Evolutionary conservation across 2,329 filamentous ascomycete genomes (phyloP).

Genomic region (Aspergillus tamarii): DNA sequence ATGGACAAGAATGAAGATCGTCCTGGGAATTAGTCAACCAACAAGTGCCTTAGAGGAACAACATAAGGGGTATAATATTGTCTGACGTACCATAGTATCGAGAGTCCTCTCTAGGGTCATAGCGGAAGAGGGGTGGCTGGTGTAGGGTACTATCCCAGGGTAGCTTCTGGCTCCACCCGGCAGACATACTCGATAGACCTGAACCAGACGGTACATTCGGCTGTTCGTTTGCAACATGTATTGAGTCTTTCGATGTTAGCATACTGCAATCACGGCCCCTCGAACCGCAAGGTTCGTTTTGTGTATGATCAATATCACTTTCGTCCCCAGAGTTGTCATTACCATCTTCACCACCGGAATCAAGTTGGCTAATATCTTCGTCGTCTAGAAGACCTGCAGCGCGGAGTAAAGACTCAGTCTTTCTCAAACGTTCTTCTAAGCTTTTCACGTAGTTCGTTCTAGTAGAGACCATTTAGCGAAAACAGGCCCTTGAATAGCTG

Average conservation of each 20-base stretch:
- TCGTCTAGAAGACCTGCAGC: constrained; percentile 81
- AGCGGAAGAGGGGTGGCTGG: constrained; percentile 80
- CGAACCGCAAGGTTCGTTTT: constrained; percentile 42
- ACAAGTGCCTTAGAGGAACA: not conserved
- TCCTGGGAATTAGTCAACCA: constrained; percentile 52
- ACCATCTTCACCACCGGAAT: constrained; percentile 24
- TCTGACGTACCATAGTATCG: constrained; percentile 67
- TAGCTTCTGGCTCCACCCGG: constrained; percentile 40
- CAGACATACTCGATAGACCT: constrained; percentile 21
- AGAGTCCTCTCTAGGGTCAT: constrained; percentile 85
- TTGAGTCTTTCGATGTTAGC: constrained; percentile 6
- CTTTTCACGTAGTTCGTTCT: constrained; percentile 94
- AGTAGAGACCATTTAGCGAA: constrained; percentile 13
- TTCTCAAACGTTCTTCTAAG: constrained; percentile 84
- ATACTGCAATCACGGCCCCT: constrained; percentile 7
- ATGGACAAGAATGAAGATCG: constrained; percentile 95
- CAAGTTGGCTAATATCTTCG: constrained; percentile 66
- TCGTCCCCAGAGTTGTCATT: constrained; percentile 21
- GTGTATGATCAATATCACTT: constrained; percentile 12
- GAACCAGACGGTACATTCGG: not conserved
- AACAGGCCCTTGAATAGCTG: not conserved
- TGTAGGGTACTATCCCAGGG: constrained; percentile 48
- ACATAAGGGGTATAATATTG: not conserved
- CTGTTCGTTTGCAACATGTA: not conserved
- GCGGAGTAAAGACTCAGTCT: constrained; percentile 84